Base-by-base conservation (phyloP, 1,284 basidiomycete genomes). In the Cutaneotrichosporon mucoides region DNA sequence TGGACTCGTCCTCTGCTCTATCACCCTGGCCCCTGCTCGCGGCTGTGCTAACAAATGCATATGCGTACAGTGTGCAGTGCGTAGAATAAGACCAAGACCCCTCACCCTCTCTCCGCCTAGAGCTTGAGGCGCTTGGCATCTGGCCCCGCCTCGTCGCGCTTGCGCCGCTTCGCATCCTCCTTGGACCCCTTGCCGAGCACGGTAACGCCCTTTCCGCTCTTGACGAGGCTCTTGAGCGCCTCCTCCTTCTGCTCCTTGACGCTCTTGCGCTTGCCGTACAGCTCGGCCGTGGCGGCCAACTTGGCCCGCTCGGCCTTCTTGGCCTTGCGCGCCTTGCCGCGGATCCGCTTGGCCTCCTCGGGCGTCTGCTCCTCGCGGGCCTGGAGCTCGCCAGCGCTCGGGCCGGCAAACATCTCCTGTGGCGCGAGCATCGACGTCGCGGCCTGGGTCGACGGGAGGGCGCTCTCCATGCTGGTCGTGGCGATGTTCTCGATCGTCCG, bases 401-500 rank as follows among this genome's bases (percentile, higher is more conserved):
- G 83, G 3, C 76, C 75, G 0, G 85, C 81, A 68, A 89, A 90
- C 38, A 99, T 81, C 79, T 99, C 96, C 73, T 98, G 92, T 0
- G 96, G 96, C 0, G 96, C 92, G 54, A 99, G 84, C 83, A 93
- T 88, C 0, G 86, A 87, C 4, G 87, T 82, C 0, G 85, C 81
- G 0, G 89, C 86, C 66, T 87, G 85, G 2, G 86, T 85, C 0
- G 90, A 88, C 0, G 95, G 96, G 2, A 99, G 82, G 0, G 93
- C 90, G 1, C 91, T 90, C 77, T 99, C 96, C 67, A 98, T 79
- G 2, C 86, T 84, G n/a, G 93, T 84, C 0, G 90, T 87, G 0
- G 95, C 85, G 6, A 90, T 81, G 72, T 98, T 94, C 16, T 88
- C 83, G 24, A 98, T 79, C 0, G 92, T 92, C 6, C 89, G 86